Percentiles rank a stretch among this genome's conserved stretches.
Conservation (phyloP, 331 rosid species). For the Saraca asoca region DNA sequence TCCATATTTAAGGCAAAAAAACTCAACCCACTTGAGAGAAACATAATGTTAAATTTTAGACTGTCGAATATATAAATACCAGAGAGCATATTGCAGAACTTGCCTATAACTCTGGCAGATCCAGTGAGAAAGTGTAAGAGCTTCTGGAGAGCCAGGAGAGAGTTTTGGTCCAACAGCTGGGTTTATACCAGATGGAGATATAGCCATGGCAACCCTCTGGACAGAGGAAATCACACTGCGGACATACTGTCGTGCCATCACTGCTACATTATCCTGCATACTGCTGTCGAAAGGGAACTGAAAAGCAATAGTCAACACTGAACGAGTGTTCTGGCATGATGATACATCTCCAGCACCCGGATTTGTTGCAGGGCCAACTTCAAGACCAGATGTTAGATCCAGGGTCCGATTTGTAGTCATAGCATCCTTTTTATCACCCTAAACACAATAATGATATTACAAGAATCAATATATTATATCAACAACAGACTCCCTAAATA, state of each 20-base stretch:
- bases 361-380: slow-evolving; percentile 64
- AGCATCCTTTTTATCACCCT: slow-evolving; percentile 69
- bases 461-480: slow-evolving; percentile 12
- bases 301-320: slow-evolving; percentile 93
- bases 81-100: slow-evolving; percentile 9
- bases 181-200: slow-evolving; percentile 77
- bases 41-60: no score
- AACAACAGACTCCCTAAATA: background rate
- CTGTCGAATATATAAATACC: background rate
- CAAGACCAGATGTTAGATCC: slow-evolving; percentile 88
- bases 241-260: slow-evolving; percentile 90
- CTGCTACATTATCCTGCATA: slow-evolving; percentile 73
- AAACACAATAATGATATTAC: background rate
- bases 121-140: slow-evolving; percentile 83
- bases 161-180: slow-evolving; percentile 63
- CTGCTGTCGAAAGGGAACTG: slow-evolving; percentile 84
- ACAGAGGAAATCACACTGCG: slow-evolving; percentile 85
- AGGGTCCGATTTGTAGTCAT: slow-evolving; percentile 58
- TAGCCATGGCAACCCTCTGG: slow-evolving; percentile 93
- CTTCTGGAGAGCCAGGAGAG: slow-evolving; percentile 80
- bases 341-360: slow-evolving; percentile 49
- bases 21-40: background rate
- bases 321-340: slow-evolving; percentile 58
- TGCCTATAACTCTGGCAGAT: slow-evolving; percentile 87
- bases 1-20: background rate